Conservation (phyloP, 257 asterid genomes). For the Eustoma russellianum region DNA sequence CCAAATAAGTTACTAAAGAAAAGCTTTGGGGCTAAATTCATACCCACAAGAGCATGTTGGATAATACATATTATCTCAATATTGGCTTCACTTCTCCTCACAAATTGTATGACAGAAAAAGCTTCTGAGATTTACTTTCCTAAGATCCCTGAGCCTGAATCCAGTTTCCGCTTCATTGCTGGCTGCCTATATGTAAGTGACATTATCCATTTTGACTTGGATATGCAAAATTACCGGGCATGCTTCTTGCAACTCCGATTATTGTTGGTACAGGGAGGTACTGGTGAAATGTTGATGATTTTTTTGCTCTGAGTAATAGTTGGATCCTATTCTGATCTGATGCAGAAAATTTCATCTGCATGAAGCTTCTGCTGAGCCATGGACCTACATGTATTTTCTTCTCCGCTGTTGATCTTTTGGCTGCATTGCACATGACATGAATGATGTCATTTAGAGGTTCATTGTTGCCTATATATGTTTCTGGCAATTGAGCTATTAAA, state of each 20-base stretch:
- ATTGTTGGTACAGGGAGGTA: background rate
- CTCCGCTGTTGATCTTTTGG: conserved; percentile 37
- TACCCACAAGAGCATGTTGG: too few species aligned
- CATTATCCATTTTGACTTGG: background rate
- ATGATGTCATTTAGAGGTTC: conserved; percentile 36
- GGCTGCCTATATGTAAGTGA: background rate
- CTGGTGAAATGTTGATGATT: background rate
- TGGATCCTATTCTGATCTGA: conserved; percentile 7
- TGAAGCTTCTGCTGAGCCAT: conserved; percentile 42
- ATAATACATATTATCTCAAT: too few species aligned
- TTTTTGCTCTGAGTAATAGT: conserved; percentile 4
- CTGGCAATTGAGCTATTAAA: conserved; percentile 30
- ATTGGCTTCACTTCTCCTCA: too few species aligned
- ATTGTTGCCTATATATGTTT: conserved; percentile 33
- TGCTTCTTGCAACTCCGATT: conserved; percentile 6
- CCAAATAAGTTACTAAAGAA: too few species aligned
- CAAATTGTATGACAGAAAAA: background rate
- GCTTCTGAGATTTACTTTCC: background rate
- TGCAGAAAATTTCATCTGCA: conserved; percentile 48
- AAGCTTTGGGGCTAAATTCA: too few species aligned
- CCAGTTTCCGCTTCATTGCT: background rate
- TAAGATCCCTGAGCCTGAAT: background rate
- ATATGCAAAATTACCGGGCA: conserved; percentile 6
- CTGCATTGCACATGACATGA: conserved; percentile 42
- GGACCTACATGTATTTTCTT: conserved; percentile 45